Evolutionary conservation across 2,329 filamentous ascomycete species (phyloP), one percentile per base, ranked within the genome.

Genomic region (Whalleya microplaca): DNA sequence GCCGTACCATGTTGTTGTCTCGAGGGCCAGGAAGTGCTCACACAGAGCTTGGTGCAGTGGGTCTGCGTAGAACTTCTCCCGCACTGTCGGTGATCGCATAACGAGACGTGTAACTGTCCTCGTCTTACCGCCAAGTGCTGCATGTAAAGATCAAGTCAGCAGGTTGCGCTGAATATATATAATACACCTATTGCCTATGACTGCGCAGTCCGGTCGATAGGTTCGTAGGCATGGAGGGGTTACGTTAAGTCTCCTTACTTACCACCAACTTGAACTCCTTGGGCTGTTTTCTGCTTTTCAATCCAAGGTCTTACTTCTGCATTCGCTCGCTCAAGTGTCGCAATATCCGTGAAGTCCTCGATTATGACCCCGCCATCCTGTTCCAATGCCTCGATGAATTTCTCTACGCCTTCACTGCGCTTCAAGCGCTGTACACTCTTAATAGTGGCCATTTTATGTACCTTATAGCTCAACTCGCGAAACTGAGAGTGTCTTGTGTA

Each of bases 41-140:
- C 66, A 67, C 42, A 71, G 20, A 16, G 65, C 64, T 57, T 69
- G 69, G 45, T 72, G 70, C 21, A 73, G 59, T 4, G 59, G 53
- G 59, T 72, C 69, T 16, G 67, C 66, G 48, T 73, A 74, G 64
- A 73, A 76, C 51, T 66, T 66, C 55, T 75, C 71, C 9, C 72
- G 62, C 0, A 73, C 72, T 1, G 71, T 74, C 27, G 61, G 64
- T 54, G 72, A 74, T 44, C 70, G 64, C 32, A 71, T 70, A 44
- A 75, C 58, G 2, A 75, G 60, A 7, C 68, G 64, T 3, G 71
- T 75, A 43, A 72, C 73, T 6, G 67, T 73, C 46, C 69, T 71
- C 3, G 72, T 75, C 1, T 67, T 67, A n/a, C 72, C 72, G 41
- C 72, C 69, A 16, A 67, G 56, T 16, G 65, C 65, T n/a, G n/a